These are phyloP conservation scores for Rosa chinensis DNA, from an alignment of 306 rosid genomes.

Conservation along the genomic window DNA sequence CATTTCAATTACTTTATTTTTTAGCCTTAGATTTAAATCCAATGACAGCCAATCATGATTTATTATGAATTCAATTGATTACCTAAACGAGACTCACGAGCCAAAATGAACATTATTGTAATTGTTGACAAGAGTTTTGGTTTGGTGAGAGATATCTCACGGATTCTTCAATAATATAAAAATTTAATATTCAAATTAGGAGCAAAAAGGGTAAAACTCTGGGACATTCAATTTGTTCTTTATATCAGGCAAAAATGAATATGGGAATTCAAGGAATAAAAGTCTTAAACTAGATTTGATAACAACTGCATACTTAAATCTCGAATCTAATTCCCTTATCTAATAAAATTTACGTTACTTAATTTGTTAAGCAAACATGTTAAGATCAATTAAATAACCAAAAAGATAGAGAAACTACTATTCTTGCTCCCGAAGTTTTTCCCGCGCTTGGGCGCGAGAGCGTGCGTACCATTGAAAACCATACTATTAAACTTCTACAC, in stretches of 20 bases:
- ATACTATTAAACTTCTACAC: background rate
- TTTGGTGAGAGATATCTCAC: background rate
- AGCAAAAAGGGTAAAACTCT: background rate
- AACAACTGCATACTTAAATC: background rate
- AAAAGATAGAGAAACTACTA: background rate
- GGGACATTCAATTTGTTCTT: background rate
- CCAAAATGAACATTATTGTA: background rate
- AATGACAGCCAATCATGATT: too few relatives aligned
- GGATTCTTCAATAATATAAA: too few relatives aligned
- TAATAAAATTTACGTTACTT: too few relatives aligned
- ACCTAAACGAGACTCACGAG: background rate
- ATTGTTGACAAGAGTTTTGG: background rate
- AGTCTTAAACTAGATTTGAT: background rate
- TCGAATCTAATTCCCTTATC: too few relatives aligned
- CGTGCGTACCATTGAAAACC: background rate
- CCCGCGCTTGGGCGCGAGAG: background rate
- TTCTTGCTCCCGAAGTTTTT: background rate
- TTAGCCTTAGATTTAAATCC: too few relatives aligned
- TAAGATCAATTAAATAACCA: background rate
- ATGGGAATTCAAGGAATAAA: background rate
- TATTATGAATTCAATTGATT: too few relatives aligned
- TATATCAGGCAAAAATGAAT: background rate
- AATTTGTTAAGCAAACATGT: too few relatives aligned
- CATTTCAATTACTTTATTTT: too few relatives aligned
- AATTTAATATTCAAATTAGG: background rate